Evolutionary conservation across 371 early-diverging fungal genomes (phyloP).

Genomic region (Rhizopus delemar): DNA sequence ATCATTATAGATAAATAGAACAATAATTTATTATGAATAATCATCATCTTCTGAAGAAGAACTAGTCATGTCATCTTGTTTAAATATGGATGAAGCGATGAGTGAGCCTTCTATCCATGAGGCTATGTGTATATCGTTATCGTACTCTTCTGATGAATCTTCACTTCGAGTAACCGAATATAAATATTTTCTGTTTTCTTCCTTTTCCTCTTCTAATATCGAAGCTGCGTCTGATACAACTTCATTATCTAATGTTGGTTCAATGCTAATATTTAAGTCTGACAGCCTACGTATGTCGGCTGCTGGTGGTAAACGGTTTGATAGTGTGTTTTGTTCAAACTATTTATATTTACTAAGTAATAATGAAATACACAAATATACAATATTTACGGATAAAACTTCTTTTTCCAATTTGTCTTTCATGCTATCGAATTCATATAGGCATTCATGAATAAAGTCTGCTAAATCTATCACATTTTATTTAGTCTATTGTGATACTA

Average conservation of each 20-base stretch:
- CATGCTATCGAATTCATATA: conserved; percentile 41
- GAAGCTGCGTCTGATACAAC: conserved; percentile 3
- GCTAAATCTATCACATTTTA: conserved; percentile 21
- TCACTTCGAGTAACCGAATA: conserved; percentile 6
- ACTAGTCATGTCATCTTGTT: conserved; percentile 10
- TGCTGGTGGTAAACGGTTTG: conserved; percentile 26
- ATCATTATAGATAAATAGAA: neutral
- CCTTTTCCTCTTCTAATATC: conserved; percentile 9
- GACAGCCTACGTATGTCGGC: conserved; percentile 41
- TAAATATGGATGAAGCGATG: conserved; percentile 25
- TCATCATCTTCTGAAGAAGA: neutral
- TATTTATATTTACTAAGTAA: conserved; percentile 12
- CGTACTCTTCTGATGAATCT: conserved; percentile 20
- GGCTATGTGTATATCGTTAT: conserved; percentile 24
- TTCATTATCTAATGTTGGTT: conserved; percentile 23
- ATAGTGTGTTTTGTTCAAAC: conserved; percentile 39
- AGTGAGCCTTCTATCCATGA: conserved; percentile 31
- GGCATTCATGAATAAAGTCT: conserved; percentile 33
- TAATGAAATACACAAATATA: neutral
- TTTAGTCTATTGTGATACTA: conserved; percentile 1
- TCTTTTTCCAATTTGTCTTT: conserved; percentile 43
- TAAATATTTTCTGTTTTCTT: conserved; percentile 6
- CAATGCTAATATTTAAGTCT: conserved; percentile 48
- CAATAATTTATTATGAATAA: conserved; percentile 2
- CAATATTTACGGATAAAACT: conserved; percentile 15